Base-by-base conservation (phyloP, 1,284 basidiomycete species). In the Sporisorium graminicola region DNA sequence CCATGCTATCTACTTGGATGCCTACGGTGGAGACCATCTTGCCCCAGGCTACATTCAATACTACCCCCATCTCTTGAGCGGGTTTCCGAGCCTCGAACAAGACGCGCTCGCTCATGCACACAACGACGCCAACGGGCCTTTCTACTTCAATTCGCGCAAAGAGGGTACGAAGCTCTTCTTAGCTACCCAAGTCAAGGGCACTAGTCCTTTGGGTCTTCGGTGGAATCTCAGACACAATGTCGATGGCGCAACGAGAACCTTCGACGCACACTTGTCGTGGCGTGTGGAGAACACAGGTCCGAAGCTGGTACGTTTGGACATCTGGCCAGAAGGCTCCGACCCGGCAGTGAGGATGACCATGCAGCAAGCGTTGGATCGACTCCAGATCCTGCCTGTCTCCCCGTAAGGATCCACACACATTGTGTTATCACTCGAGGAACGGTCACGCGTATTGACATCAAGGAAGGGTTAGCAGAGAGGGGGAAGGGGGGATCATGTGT, bases 231-330 rank as follows among this genome's bases (percentile, higher is more conserved):
- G 52, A 12, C 49, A 57, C 9, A n/a, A 46, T 7, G 10, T 14
- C 18, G 24, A 50, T 9, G 53, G 50, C 8, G 18, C 4, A 51
- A 18, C 20, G 10, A 5, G 2, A 10, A 13, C 10, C 2, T 43
- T 20, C 12, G 65, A 68, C 31, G 65, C 65, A 3, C 50, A 47
- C 7, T 22, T 62, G n/a, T 47, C 53, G 18, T 68, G 59, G 65
- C 6, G 51, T 8, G 27, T 68, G 20, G 50, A 67, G 26, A 7
- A 42, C 0, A 2, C 14, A 9, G 54, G 65, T 12, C 5, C 43
- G 0, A 62, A 47, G 49, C 22, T 68, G 42, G 49, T 61, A 0
- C 40, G 50, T 24, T 27, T 68, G n/a, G 55, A 52, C 10, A 42
- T 57, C 9, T 67, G 46, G 53, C 58, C 58, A 6, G 47, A 5